These are phyloP conservation scores for Cyclaneusma minus DNA, from an alignment of 2,329 filamentous ascomycete genomes.

Conservation along the genomic window DNA sequence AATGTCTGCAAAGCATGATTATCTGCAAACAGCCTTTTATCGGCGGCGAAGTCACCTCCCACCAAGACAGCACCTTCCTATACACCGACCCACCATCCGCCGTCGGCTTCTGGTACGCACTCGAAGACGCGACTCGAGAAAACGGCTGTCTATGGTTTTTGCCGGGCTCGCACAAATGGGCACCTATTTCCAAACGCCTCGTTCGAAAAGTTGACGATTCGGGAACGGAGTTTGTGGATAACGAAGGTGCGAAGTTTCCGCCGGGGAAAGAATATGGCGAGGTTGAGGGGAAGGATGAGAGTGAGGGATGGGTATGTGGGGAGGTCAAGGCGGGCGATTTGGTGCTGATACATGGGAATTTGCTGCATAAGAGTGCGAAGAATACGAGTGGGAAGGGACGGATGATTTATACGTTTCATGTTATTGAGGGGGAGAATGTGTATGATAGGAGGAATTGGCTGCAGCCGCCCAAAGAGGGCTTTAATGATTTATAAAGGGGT, in stretches of 20 bases:
- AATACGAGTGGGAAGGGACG: conserved; percentile 75
- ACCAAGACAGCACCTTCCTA: conserved; percentile 85
- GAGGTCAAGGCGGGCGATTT: conserved; percentile 85
- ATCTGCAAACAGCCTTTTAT: conserved; percentile 98
- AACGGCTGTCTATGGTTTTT: conserved; percentile 87
- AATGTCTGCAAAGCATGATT: conserved; percentile 79
- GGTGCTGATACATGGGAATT: conserved; percentile 88
- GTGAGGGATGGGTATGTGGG: conserved; percentile 55
- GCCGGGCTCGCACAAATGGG: conserved; percentile 63
- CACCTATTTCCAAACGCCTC: conserved; percentile 56
- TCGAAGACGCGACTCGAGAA: conserved; percentile 74
- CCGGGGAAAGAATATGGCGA: conserved; percentile 30
- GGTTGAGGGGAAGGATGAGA: conserved; percentile 21
- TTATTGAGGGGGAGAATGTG: conserved; percentile 66
- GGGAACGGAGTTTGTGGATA: conserved; percentile 58
- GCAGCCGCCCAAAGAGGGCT: conserved; percentile 67
- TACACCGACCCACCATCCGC: conserved; percentile 82
- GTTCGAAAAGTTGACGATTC: conserved; percentile 41
- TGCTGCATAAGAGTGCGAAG: conserved; percentile 90
- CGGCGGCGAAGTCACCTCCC: conserved; percentile 75
- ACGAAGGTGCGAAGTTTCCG: conserved; percentile 51
- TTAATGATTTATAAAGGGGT: conserved; percentile 50
- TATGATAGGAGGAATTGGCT: conserved; percentile 92
- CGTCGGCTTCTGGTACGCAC: conserved; percentile 93
- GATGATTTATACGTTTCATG: conserved; percentile 95